These are phyloP conservation scores for Protoeuglena noctilucae DNA, from an alignment of 139 green algal species.

Conservation along the genomic window DNA sequence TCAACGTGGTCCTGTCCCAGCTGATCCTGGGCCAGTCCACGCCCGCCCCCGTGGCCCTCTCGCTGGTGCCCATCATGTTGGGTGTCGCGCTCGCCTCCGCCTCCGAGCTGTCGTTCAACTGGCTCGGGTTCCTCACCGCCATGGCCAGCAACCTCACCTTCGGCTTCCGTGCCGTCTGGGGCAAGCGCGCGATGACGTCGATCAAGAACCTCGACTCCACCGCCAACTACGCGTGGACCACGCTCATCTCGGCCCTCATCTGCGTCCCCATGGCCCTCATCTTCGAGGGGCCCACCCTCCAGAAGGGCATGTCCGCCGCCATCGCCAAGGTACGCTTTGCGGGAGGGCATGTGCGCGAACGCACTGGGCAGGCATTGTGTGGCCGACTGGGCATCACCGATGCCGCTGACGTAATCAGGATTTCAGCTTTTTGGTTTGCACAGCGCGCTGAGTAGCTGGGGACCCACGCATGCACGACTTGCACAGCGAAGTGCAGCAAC, in stretches of 20 bases:
- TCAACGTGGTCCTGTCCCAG: slow-evolving; percentile 72
- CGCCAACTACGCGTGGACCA: slow-evolving; percentile 93
- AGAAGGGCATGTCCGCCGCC: slow-evolving; percentile 11
- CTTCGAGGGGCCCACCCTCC: slow-evolving; percentile 51
- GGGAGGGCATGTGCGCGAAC: too few species aligned
- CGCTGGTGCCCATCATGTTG: slow-evolving; percentile 85
- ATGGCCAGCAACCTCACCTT: slow-evolving; percentile 92
- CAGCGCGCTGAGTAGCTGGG: too few species aligned
- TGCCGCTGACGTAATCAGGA: too few species aligned
- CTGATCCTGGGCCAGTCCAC: slow-evolving; percentile 68
- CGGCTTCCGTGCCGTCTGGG: slow-evolving; percentile 76
- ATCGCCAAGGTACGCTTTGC: too few species aligned
- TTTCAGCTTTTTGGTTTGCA: too few species aligned
- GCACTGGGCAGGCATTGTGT: too few species aligned
- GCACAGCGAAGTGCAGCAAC: too few species aligned
- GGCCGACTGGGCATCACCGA: too few species aligned
- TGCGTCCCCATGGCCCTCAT: slow-evolving; percentile 67
- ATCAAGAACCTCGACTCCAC: slow-evolving; percentile 69
- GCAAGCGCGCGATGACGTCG: slow-evolving; percentile 68
- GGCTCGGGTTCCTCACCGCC: slow-evolving; percentile 77
- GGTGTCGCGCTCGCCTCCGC: slow-evolving; percentile 72
- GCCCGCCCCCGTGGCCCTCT: slow-evolving; percentile 62
- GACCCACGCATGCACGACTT: too few species aligned
- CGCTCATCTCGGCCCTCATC: slow-evolving; percentile 82
- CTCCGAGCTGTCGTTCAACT: slow-evolving; percentile 92